A percentile compares a stretch with the other conserved stretches of the same genome.
These are phyloP conservation scores for Penicillium roqueforti DNA, from an alignment of 495 filamentous ascomycete species.

Conservation along the genomic window DNA sequence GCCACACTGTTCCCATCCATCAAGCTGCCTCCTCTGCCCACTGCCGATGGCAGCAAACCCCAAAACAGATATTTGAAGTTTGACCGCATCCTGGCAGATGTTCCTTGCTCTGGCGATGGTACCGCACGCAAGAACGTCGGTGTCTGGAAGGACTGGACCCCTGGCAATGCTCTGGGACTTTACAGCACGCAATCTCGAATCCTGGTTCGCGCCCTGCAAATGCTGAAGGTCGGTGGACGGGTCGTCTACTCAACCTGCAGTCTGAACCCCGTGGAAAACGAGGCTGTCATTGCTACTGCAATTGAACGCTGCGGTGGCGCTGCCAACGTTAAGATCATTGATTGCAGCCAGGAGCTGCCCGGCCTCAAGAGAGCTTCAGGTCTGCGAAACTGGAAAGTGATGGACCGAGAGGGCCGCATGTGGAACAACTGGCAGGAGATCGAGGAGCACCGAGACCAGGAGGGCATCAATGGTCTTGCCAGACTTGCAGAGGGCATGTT, in stretches of 20 bases:
- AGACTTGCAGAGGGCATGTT: conserved; percentile 80
- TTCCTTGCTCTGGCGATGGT: conserved; percentile 94
- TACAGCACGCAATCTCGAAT: conserved; percentile 83
- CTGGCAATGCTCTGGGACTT: conserved; percentile 76
- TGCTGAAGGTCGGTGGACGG: conserved; percentile 90
- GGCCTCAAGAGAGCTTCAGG: conserved; percentile 70
- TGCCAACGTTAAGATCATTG: conserved; percentile 74
- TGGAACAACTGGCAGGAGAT: conserved; percentile 78
- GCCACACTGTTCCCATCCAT: conserved; percentile 93
- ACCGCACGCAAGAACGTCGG: conserved; percentile 86
- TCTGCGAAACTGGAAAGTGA: conserved; percentile 75
- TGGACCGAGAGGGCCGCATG: conserved; percentile 72
- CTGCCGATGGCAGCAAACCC: conserved; percentile 47
- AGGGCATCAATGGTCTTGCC: conserved; percentile 54
- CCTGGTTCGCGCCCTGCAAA: conserved; percentile 86
- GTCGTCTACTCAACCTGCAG: conserved; percentile 97
- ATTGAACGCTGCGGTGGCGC: conserved; percentile 87
- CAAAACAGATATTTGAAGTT: conserved; percentile 82
- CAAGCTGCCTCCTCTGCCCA: conserved; percentile 56
- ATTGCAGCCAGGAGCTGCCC: conserved; percentile 73
- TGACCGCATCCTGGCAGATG: conserved; percentile 92
- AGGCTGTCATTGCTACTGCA: conserved; percentile 81
- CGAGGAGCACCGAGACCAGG: conserved; percentile 54
- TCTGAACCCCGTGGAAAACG: conserved; percentile 96
- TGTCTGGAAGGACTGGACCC: conserved; percentile 92